These are phyloP conservation scores for Triadica sebifera DNA, from an alignment of 345 rosid species.

Conservation along the genomic window DNA sequence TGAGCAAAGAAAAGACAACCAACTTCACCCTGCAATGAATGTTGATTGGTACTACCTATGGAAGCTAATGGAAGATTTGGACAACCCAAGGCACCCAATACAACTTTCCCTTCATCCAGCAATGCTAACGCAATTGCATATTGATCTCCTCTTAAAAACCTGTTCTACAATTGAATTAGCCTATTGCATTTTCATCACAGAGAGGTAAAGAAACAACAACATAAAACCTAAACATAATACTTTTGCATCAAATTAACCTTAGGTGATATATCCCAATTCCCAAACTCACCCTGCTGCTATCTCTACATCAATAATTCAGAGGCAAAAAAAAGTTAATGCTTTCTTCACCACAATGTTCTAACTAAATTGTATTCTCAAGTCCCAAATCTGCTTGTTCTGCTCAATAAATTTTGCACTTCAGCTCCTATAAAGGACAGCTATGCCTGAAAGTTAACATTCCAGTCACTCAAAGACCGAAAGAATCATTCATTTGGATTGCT, in stretches of 20 bases:
- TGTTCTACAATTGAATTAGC: constrained; percentile 21
- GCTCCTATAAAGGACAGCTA: background rate
- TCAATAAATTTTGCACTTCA: background rate
- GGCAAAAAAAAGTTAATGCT: background rate
- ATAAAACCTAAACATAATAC: background rate
- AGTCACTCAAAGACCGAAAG: background rate
- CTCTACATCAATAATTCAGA: background rate
- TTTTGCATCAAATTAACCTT: background rate
- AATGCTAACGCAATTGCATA: constrained; percentile 88
- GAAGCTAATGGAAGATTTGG: constrained; percentile 83
- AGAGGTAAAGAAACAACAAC: background rate
- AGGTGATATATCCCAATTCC: background rate
- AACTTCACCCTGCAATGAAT: constrained; percentile 33
- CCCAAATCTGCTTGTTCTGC: background rate
- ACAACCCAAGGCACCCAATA: constrained; percentile 89
- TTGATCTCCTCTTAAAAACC: constrained; percentile 90
- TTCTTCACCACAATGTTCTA: background rate
- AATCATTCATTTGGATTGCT: background rate
- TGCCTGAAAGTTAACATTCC: background rate
- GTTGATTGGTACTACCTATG: constrained; percentile 34
- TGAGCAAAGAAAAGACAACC: constrained; percentile 87
- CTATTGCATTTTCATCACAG: background rate
- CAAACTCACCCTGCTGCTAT: background rate
- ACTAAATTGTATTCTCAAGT: constrained; percentile 5
- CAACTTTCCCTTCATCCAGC: constrained; percentile 89